A percentile compares a stretch with the other conserved stretches of the same genome.
phyloP scores from a whole-genome alignment of 768 basidiomycete species.

The Auricularia heimuer region DNA sequence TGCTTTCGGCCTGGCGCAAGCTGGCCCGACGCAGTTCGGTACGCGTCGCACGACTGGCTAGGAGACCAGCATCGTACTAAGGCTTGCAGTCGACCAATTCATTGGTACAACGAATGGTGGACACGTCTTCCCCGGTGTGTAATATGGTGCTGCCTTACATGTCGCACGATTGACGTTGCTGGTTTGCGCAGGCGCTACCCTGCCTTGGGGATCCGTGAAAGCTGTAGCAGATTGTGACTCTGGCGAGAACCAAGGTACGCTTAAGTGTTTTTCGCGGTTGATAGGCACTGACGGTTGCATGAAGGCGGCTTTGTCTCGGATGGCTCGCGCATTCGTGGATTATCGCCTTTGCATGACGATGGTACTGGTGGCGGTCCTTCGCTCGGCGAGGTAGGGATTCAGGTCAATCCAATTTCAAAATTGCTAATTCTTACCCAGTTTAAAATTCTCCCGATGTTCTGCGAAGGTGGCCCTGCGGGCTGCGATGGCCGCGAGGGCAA shows the following conservation, averaged over 20 bases:
- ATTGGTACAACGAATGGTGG: slow-evolving; percentile 58
- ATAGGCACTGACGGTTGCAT: background rate
- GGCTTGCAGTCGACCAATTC: slow-evolving; percentile 39
- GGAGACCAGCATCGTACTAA: background rate
- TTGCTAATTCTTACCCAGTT: background rate
- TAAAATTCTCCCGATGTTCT: background rate
- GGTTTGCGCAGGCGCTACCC: slow-evolving; percentile 7
- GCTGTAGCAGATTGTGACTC: slow-evolving; percentile 10
- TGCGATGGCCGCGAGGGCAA: background rate
- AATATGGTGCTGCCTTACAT: background rate
- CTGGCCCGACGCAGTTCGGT: background rate
- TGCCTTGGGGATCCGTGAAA: slow-evolving; percentile 6
- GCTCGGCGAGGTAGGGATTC: slow-evolving; percentile 5
- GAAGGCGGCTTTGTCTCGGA: slow-evolving; percentile 10
- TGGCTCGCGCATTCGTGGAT: slow-evolving; percentile 9
- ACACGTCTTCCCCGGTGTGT: slow-evolving; percentile 53
- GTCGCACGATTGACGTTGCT: background rate
- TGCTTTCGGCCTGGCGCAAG: background rate
- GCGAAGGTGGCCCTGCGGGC: background rate
- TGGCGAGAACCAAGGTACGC: slow-evolving; percentile 8
- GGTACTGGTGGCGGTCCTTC: slow-evolving; percentile 12
- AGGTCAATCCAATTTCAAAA: background rate
- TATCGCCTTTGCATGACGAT: slow-evolving; percentile 12
- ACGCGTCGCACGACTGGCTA: background rate
- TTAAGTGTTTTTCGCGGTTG: background rate